Evolutionary conservation across 1,284 basidiomycete genomes (phyloP), one percentile per base, ranked within the genome.

Genomic region (Rhodotorula sp.): DNA sequence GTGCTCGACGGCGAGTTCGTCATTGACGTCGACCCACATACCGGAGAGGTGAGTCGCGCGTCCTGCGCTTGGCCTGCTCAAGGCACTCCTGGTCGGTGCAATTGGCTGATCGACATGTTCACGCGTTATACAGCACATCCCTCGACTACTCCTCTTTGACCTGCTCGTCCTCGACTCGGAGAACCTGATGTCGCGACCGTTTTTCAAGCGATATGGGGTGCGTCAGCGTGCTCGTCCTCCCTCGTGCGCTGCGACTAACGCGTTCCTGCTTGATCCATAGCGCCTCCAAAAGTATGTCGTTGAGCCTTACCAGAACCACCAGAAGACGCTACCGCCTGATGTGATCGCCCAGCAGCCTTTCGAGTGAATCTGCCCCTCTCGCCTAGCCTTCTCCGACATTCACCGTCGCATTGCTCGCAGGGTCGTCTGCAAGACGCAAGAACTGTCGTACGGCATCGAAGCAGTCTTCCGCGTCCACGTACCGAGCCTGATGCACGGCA

Each of bases 1-100:
- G 83, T 99, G 15, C 81, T 99, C 24, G 96, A 99, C 78, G 96
- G 93, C 57, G 96, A 99, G 79, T 86, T 99, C 40, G 93, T 99
- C 30, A 84, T 93, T 64, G 96, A 99, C 78, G 84, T 89, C 22
- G 91, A 98, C 77, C 88, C 89, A 6, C 80, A 78, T 47, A 91
- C 88, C 30, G 86, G 86, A 59, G 81, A 83, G 77, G 92, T 91
- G 73, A 58, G 84, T 80, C 67, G 37, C 9, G 15, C 9, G 40
- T 11, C 6, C 31, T 10, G 20, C 7, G 22, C 9, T 22, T 13
- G 40, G 40, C 34, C 40, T 24, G 28, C 30, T 16, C 56, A 3
- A n/a, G 15, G 13, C 61, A 6, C n/a, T 18, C 13, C 34, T 4
- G 8, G 15, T 7, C 13, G 15, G n/a, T 6, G 34, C 5, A 34